A percentile compares a stretch with the other conserved stretches of the same genome.
Evolutionary conservation across 2,329 filamentous ascomycete species (phyloP).

Genomic region (Celoporthe dispersa): DNA sequence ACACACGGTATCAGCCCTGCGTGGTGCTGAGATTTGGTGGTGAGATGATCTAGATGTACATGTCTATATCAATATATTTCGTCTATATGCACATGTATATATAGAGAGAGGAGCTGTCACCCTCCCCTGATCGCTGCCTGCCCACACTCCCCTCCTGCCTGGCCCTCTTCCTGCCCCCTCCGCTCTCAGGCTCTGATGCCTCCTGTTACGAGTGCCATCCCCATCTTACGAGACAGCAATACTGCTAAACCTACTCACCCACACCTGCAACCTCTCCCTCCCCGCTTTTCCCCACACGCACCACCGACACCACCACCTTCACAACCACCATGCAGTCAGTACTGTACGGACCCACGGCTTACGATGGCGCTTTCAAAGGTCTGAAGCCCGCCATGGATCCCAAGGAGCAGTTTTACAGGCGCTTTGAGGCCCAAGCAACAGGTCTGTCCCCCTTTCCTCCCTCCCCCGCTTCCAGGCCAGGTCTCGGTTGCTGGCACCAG

Average conservation of each 20-base stretch:
- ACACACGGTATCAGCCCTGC: not conserved
- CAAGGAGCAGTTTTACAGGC: conserved; percentile 82
- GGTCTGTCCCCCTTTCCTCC: conserved; percentile 34
- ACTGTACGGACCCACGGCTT: conserved; percentile 23
- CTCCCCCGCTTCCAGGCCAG: no score
- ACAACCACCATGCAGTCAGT: conserved; percentile 22
- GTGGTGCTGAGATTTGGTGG: not conserved
- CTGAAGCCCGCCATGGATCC: conserved; percentile 47
- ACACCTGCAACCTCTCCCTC: not conserved
- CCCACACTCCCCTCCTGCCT: not conserved
- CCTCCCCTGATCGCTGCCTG: no score
- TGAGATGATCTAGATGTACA: not conserved
- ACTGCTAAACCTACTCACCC: not conserved
- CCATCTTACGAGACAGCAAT: not conserved
- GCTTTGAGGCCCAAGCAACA: conserved; percentile 77
- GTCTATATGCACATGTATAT: not conserved
- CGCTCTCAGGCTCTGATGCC: not conserved
- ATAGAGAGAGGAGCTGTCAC: not conserved
- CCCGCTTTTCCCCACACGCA: not conserved
- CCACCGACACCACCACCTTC: not conserved
- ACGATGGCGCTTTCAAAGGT: conserved; percentile 33
- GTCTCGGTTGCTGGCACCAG: no score
- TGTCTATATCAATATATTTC: not conserved
- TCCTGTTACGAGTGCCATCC: not conserved
- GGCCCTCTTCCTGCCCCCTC: not conserved